phyloP scores from a whole-genome alignment of 2,329 filamentous ascomycete species.

The Fusarium agapanthi region DNA sequence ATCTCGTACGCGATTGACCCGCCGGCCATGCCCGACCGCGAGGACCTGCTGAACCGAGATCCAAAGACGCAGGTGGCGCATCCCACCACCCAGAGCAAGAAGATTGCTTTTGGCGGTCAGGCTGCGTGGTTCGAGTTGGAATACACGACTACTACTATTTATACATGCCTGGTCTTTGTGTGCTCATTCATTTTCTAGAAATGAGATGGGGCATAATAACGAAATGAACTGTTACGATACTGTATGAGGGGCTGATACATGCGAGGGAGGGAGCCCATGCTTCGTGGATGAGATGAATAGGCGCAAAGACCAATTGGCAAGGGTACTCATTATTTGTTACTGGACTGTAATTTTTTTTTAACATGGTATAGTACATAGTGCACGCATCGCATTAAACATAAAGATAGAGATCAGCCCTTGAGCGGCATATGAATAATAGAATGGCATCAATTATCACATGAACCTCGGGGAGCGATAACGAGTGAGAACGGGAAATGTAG shows the following conservation, averaged over 20 bases:
- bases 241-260: slow-evolving; percentile 11
- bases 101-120: slow-evolving; percentile 62
- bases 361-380: slow-evolving; percentile 17
- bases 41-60: slow-evolving; percentile 65
- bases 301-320: slow-evolving; percentile 3
- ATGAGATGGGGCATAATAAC: slow-evolving; percentile 16
- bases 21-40: slow-evolving; percentile 64
- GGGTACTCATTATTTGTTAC: background rate
- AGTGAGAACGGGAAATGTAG: background rate
- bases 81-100: slow-evolving; percentile 60
- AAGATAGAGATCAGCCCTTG: slow-evolving; percentile 3
- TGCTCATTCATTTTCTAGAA: slow-evolving; percentile 47
- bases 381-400: slow-evolving; percentile 9
- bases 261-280: slow-evolving; percentile 1
- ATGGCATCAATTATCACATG: slow-evolving; percentile 10
- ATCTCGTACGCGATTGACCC: slow-evolving; percentile 69
- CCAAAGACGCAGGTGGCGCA: slow-evolving; percentile 63
- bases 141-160: slow-evolving; percentile 60
- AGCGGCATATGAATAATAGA: slow-evolving; percentile 13
- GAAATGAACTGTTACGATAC: slow-evolving; percentile 42
- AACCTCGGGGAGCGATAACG: background rate
- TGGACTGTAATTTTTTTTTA: background rate
- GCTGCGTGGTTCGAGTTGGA: slow-evolving; percentile 66
- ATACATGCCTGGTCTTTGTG: slow-evolving; percentile 60
- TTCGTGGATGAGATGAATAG: background rate